These are phyloP conservation scores for Dalbergia oliveri DNA, from an alignment of 306 rosid genomes.

Conservation along the genomic window DNA sequence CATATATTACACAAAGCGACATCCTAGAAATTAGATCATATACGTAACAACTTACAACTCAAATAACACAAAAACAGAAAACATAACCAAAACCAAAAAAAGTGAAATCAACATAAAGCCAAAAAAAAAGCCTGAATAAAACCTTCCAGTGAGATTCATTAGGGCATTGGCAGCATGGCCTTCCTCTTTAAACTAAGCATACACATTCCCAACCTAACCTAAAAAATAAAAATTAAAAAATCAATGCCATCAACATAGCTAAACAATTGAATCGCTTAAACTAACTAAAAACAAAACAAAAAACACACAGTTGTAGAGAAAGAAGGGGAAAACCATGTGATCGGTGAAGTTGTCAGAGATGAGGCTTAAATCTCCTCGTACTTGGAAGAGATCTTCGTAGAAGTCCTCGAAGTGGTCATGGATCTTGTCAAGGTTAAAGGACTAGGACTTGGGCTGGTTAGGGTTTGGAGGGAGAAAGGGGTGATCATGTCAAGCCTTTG, in stretches of 20 bases:
- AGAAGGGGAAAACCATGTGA: constrained; percentile 70
- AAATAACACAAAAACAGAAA: neutral
- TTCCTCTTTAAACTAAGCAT: constrained; percentile 84
- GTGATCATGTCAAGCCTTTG: constrained; percentile 74
- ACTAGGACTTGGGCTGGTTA: constrained; percentile 50
- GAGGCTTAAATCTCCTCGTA: constrained; percentile 91
- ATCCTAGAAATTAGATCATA: neutral
- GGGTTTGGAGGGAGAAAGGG: constrained; percentile 44
- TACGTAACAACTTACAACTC: neutral
- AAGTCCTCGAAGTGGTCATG: constrained; percentile 97
- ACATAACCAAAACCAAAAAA: no score
- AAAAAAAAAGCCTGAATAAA: constrained; percentile 69
- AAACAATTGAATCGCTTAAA: neutral
- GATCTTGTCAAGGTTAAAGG: constrained; percentile 87
- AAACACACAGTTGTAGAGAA: no score
- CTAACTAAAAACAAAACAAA: neutral
- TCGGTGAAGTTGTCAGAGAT: constrained; percentile 97
- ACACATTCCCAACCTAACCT: constrained; percentile 91
- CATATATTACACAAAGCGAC: neutral
- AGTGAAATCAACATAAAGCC: no score
- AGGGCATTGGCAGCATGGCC: constrained; percentile 97
- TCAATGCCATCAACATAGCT: neutral
- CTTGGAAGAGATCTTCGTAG: constrained; percentile 95
- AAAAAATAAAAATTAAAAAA: neutral
- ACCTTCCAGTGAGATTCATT: constrained; percentile 85